These are phyloP conservation scores for Rhynchosporium agropyri DNA, from an alignment of 2,329 filamentous ascomycete genomes.

Conservation along the genomic window DNA sequence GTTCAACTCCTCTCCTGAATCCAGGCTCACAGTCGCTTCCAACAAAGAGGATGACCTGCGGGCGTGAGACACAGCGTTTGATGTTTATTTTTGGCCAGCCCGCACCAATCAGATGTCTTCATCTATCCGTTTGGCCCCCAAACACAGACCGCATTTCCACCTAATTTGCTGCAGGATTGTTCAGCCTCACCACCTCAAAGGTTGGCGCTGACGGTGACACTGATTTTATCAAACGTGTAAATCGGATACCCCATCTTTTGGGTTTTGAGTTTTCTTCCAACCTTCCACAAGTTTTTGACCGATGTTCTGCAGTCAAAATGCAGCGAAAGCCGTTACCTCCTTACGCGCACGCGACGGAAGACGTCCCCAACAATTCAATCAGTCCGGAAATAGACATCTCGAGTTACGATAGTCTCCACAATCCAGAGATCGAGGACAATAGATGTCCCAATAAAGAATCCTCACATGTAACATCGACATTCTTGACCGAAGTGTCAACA, in stretches of 20 bases:
- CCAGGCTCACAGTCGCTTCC: no score
- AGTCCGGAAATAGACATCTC: constrained; percentile 2
- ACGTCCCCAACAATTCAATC: not conserved
- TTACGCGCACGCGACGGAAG: not conserved
- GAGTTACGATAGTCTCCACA: not conserved
- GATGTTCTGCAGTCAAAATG: not conserved
- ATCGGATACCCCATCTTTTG: not conserved
- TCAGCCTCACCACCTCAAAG: not conserved
- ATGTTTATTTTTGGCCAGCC: not conserved
- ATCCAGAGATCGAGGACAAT: not conserved
- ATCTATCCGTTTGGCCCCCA: not conserved
- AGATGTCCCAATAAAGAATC: not conserved
- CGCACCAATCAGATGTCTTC: not conserved
- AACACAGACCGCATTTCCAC: not conserved
- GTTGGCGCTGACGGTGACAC: not conserved
- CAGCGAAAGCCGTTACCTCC: not conserved
- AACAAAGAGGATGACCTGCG: not conserved
- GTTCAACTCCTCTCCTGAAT: no score
- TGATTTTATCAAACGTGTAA: not conserved
- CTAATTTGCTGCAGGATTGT: not conserved
- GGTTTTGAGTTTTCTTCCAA: not conserved
- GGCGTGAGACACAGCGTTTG: not conserved
- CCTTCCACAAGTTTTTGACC: not conserved
- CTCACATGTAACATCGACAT: not conserved
- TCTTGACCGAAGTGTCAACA: not conserved